Evolutionary conservation across 2,329 filamentous ascomycete genomes (phyloP), one percentile per base, ranked within the genome.

Genomic region (Monosporascus sp.): DNA sequence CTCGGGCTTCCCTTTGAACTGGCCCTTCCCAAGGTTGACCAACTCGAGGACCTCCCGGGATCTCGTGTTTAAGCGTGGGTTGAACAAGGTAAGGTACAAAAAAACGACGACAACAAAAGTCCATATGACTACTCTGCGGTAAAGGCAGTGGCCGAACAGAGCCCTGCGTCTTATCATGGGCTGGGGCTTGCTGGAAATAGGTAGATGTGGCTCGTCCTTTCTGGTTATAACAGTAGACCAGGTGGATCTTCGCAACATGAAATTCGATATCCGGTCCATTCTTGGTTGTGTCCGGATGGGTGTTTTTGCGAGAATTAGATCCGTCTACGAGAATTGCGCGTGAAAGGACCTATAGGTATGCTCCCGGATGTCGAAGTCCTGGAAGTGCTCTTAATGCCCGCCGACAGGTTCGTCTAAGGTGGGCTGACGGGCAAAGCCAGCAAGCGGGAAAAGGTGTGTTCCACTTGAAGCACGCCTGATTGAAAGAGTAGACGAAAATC

Each of bases 41-140:
- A 67, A 52, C 47, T 63, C 60, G 22, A 69, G 54, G 50, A 69
- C 66, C 52, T 65, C 63, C 26, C 57, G 58, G 19, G 63, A 61
- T 41, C 53, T 53, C 20, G 58, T 51, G 17, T 58, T 56, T 26
- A 64, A 46, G 26, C 56, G 59, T 31, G 64, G 65, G 34, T 65
- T 73, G 56, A 74, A 73, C 5, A 80, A 59, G 2, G 71, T 60
- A 38, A 79, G 44, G 5, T 69, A 69, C 9, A 78, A 61, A 20
- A 82, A 62, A 37, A 71, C 56, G 48, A 76, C 65, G 49, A 74
- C 62, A 16, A 72, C 66, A n/a, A 76, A 55, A 6, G 69, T 70
- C 79, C 80, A 82, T 63, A 80, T 67, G 44, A 82, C 65, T 20
- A 82, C 71, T 52, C 80, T 72, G 41, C 78, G 73, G 60, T 81